These are phyloP conservation scores for Aspergillus glaucus DNA, from an alignment of 2,329 filamentous ascomycete species.

Conservation along the genomic window DNA sequence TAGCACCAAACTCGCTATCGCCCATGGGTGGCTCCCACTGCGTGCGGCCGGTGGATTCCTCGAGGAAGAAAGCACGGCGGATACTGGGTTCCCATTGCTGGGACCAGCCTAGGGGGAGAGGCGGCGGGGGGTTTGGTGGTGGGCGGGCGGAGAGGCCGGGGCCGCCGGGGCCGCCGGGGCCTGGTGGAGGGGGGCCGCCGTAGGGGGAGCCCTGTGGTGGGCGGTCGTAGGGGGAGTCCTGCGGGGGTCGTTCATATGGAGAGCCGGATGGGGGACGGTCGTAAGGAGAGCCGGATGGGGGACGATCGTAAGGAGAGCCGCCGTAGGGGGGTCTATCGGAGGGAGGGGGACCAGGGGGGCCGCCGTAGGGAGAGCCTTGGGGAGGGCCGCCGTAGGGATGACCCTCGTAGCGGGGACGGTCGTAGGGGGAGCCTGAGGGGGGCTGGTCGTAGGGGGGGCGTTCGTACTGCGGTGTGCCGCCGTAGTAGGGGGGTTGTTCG, in stretches of 20 bases:
- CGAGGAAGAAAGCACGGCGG: conserved; percentile 61
- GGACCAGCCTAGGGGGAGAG: conserved; percentile 55
- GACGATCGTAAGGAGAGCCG: conserved; percentile 5
- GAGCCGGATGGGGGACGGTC: conserved; percentile 4
- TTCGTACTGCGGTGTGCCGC: conserved; percentile 6
- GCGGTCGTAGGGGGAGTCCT: background rate
- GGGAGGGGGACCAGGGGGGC: background rate
- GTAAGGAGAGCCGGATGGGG: conserved; percentile 4
- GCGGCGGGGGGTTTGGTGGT: conserved; percentile 40
- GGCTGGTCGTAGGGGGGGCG: conserved; percentile 5
- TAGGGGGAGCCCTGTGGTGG: conserved; percentile 1
- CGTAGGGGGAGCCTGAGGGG: background rate
- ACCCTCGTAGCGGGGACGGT: conserved; percentile 5
- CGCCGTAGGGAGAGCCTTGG: conserved; percentile 2
- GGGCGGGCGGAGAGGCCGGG: conserved; percentile 24
- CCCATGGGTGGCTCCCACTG: conserved; percentile 57
- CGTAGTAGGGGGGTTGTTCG: conserved; percentile 5
- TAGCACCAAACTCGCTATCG: conserved; percentile 17
- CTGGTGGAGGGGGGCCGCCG: background rate
- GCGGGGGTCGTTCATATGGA: background rate
- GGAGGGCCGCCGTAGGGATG: conserved; percentile 6
- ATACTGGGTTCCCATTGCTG: conserved; percentile 57
- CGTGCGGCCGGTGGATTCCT: conserved; percentile 54
- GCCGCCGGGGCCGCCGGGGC: conserved; percentile 17
- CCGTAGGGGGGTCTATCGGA: conserved; percentile 5